Percentiles rank a stretch among this genome's conserved stretches.
phyloP scores from a whole-genome alignment of 495 filamentous ascomycete genomes.

The Xylaria scruposa region DNA sequence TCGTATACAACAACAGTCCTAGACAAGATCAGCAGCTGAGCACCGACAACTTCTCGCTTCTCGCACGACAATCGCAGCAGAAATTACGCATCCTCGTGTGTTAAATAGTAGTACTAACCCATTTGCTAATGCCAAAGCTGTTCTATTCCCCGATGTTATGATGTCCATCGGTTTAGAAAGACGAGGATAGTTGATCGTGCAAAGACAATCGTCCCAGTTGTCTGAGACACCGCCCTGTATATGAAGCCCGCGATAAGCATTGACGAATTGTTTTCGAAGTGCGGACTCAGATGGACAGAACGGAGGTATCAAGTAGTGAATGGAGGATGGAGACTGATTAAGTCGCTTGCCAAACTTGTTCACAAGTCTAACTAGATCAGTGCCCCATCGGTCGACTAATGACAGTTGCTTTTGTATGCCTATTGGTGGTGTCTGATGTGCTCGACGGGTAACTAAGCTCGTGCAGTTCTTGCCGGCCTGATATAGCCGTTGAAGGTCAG shows the following conservation, averaged over 20 bases:
- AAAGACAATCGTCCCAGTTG: constrained; percentile 41
- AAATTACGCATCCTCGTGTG: too few species aligned
- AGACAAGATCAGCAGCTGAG: neutral
- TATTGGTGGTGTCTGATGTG: constrained; percentile 2
- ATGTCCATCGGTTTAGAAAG: constrained; percentile 20
- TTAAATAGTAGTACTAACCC: neutral
- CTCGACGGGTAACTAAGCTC: neutral
- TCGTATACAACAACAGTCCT: constrained; percentile 35
- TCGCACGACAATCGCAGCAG: too few species aligned
- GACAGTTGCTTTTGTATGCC: neutral
- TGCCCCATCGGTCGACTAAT: constrained; percentile 26
- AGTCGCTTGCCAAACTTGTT: constrained; percentile 23
- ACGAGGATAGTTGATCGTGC: constrained; percentile 33
- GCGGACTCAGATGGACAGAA: constrained; percentile 40
- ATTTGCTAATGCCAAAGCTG: constrained; percentile 8
- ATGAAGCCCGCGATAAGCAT: constrained; percentile 27
- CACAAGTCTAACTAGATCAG: constrained; percentile 24
- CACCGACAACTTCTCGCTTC: too few species aligned
- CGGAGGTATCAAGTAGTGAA: constrained; percentile 38
- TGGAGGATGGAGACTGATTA: constrained; percentile 34
- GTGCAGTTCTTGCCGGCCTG: constrained; percentile 27
- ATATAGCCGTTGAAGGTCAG: constrained; percentile 24
- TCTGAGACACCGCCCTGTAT: constrained; percentile 33
- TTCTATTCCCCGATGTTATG: constrained; percentile 4
- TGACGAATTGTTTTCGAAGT: constrained; percentile 30